These are phyloP conservation scores for Phytophthora syringae DNA, from an alignment of 352 stramenopile genomes.

Conservation along the genomic window DNA sequence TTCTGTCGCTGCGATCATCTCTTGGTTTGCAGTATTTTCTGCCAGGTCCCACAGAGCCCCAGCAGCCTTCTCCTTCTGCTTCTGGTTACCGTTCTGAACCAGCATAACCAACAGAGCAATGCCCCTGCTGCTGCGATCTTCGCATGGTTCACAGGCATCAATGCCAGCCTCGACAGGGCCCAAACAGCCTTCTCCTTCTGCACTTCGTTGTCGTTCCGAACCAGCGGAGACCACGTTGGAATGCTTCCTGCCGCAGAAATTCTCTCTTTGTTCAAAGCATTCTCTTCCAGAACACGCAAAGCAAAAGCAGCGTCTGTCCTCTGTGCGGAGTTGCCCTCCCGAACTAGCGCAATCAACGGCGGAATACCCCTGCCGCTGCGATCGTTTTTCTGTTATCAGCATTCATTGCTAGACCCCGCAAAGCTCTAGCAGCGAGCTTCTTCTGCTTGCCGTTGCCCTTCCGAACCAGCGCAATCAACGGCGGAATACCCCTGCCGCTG, in stretches of 20 bases:
- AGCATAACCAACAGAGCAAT: too few relatives aligned
- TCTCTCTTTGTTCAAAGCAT: constrained; percentile 7
- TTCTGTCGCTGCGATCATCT: not conserved
- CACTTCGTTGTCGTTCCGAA: constrained; percentile 4
- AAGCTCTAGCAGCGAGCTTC: not conserved
- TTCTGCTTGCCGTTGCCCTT: not conserved
- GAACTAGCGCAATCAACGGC: not conserved
- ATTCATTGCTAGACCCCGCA: not conserved
- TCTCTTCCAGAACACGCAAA: not conserved
- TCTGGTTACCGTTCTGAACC: too few relatives aligned
- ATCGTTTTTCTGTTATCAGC: too few relatives aligned
- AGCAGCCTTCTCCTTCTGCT: constrained; percentile 6
- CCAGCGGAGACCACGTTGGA: not conserved
- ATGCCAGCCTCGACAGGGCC: not conserved
- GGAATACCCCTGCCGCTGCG: not conserved
- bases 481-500: not conserved
- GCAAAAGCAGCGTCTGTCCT: not conserved
- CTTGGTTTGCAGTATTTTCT: not conserved
- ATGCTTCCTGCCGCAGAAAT: constrained; percentile 14
- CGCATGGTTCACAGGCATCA: too few relatives aligned
- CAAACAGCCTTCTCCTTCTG: not conserved
- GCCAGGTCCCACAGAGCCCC: not conserved
- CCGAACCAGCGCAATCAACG: not conserved
- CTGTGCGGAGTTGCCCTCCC: not conserved
- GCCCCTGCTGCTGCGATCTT: too few relatives aligned